Base-by-base conservation (phyloP, 2,329 filamentous ascomycete species). In the Aspergillus terreus region DNA sequence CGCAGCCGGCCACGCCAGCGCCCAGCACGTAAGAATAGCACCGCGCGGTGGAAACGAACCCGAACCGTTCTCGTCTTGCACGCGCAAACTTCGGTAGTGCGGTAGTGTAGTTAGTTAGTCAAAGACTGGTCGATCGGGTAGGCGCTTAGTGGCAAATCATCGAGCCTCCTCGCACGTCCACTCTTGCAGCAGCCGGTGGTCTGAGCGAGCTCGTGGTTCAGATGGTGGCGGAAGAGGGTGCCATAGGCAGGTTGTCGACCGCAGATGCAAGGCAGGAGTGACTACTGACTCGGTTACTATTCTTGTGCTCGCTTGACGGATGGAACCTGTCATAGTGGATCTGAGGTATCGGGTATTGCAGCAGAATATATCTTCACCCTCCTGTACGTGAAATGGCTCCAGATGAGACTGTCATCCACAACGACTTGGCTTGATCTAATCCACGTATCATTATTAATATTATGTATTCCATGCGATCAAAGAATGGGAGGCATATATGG, bases 1-100 rank as follows among this genome's bases (percentile, higher is more conserved):
- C 53, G 58, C 56, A 60, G 57, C 49, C 49, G 21, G 50, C 52
- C 54, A 50, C 54, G 57, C 57, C 53, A 52, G 52, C 54, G 53
- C 46, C 52, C 44, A 19, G 55, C 55, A 59, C 43, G 58, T 52
- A 53, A 30, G 27, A 30, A 59, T 56, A 40, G n/a, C 46, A 46
- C 33, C 35, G 6, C 6, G 23, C 6, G 23, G 14, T 38, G 14
- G 15, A n/a, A n/a, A 17, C 35, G 19, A 19, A 19, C 19, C 19
- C 19, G 19, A 19, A 19, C 19, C 23, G 35, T 4, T 38, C 15
- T 38, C 27, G 27, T 30, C 27, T 30, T 11, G 6, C 10, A 6
- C 27, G 9, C 27, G 27, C 27, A 30, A 30, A 30, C 27, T 30
- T 30, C 27, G 27, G 27, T 10, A 30, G 27, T 30, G 27, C 27